Percentiles rank a stretch among this genome's conserved stretches.
Conservation (phyloP, 345 rosid genomes). For the Noccaea bulbosa region DNA sequence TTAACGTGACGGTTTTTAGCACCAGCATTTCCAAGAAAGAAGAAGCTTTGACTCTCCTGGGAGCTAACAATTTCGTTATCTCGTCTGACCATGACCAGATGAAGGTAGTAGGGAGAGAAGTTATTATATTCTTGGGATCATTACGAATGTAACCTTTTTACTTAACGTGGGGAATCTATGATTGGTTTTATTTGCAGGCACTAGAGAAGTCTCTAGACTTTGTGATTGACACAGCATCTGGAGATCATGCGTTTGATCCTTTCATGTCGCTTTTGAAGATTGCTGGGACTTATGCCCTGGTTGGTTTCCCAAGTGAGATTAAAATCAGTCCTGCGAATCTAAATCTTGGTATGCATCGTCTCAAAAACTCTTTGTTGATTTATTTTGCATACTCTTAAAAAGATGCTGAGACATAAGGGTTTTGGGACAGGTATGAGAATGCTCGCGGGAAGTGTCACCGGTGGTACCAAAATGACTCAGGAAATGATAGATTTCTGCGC, state of each 20-base stretch:
- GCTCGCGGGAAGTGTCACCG: slow-evolving; percentile 66
- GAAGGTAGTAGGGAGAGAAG: slow-evolving; percentile 65
- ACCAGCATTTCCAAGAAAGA: slow-evolving; percentile 79
- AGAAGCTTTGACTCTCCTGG: slow-evolving; percentile 72
- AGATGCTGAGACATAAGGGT: slow-evolving; percentile 7
- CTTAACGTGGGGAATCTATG: neutral
- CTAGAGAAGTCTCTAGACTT: slow-evolving; percentile 71
- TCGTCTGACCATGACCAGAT: slow-evolving; percentile 75
- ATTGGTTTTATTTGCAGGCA: slow-evolving; percentile 49
- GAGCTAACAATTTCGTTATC: slow-evolving; percentile 68
- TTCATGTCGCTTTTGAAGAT: slow-evolving; percentile 78
- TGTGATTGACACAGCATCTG: slow-evolving; percentile 82
- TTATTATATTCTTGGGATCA: neutral
- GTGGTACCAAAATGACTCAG: slow-evolving; percentile 71
- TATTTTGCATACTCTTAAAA: neutral
- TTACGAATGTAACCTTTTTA: neutral
- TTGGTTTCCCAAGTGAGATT: slow-evolving; percentile 84
- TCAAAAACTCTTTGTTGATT: neutral
- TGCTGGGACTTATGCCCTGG: slow-evolving; percentile 64
- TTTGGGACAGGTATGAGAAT: slow-evolving; percentile 65
- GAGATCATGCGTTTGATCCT: slow-evolving; percentile 84
- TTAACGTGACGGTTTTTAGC: slow-evolving; percentile 79
- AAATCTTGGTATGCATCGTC: slow-evolving; percentile 48
- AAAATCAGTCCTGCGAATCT: slow-evolving; percentile 81
- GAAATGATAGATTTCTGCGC: slow-evolving; percentile 88